A percentile compares a stretch with the other conserved stretches of the same genome.
Evolutionary conservation across 768 basidiomycete species (phyloP).

Genomic region (Xerocomus spinulosus): DNA sequence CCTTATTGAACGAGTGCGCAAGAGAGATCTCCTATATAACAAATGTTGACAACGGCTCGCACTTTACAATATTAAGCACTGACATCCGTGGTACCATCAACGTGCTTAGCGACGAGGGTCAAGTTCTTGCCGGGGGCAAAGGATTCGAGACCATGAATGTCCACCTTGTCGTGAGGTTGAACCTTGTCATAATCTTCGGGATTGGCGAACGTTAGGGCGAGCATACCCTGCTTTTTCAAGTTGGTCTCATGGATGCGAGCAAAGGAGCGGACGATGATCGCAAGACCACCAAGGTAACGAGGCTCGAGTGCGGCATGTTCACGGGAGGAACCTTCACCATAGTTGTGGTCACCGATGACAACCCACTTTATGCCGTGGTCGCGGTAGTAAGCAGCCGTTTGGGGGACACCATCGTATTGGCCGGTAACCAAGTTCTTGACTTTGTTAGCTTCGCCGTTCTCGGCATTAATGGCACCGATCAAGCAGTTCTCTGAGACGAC

Average conservation of each 20-base stretch:
- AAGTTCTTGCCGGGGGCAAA: conserved; percentile 94
- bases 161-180: conserved; percentile 80
- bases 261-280: conserved; percentile 94
- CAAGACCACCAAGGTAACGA: conserved; percentile 89
- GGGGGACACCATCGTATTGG: conserved; percentile 79
- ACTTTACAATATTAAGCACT: conserved; percentile 14
- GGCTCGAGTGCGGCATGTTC: conserved; percentile 98
- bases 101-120: conserved; percentile 76
- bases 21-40: conserved; percentile 58
- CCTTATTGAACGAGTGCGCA: conserved; percentile 94
- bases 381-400: conserved; percentile 84
- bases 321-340: conserved; percentile 97
- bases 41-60: conserved; percentile 12
- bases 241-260: conserved; percentile 98
- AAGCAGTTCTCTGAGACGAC: conserved; percentile 77
- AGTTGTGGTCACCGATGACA: conserved; percentile 93
- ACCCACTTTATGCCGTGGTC: conserved; percentile 93
- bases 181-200: conserved; percentile 94
- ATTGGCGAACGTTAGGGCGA: conserved; percentile 89
- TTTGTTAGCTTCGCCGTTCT: conserved; percentile 95
- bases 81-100: conserved; percentile 69
- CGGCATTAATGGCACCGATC: conserved; percentile 94
- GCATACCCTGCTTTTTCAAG: conserved; percentile 99
- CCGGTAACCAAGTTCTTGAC: conserved; percentile 88
- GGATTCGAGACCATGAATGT: conserved; percentile 81